A percentile compares a stretch with the other conserved stretches of the same genome.
Conservation (phyloP, 768 basidiomycete species). For the Nidularia sp. region DNA sequence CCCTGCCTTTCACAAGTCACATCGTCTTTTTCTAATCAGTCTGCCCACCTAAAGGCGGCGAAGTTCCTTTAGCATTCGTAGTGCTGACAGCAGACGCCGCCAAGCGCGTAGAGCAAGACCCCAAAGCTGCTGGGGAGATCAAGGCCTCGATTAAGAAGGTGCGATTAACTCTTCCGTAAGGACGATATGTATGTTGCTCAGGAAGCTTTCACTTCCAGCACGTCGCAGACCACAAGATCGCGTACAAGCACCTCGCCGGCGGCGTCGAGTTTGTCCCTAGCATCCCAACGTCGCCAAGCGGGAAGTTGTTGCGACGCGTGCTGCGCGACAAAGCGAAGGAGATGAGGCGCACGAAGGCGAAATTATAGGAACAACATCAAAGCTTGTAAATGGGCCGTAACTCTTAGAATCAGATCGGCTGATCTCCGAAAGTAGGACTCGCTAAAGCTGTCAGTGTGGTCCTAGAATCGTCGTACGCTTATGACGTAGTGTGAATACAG, state of each 20-base stretch:
- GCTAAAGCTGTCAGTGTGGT: no score
- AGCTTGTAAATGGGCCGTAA: no score
- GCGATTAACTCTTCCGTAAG: background rate
- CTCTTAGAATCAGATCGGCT: no score
- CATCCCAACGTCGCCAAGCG: constrained; percentile 1
- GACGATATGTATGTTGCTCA: background rate
- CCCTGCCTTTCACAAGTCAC: background rate
- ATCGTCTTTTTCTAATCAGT: background rate
- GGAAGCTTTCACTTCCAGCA: background rate
- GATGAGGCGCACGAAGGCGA: constrained; percentile 3
- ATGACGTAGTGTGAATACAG: no score
- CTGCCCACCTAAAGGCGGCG: constrained; percentile 39
- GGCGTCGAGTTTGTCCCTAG: background rate
- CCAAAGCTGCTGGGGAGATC: constrained; percentile 24
- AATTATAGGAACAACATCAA: background rate
- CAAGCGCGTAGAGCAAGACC: constrained; percentile 22
- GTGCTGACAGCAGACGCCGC: constrained; percentile 43
- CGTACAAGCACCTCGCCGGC: constrained; percentile 1
- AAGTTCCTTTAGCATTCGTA: constrained; percentile 68
- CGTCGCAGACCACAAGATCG: constrained; percentile 6
- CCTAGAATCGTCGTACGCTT: no score
- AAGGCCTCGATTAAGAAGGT: constrained; percentile 48
- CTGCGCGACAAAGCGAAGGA: constrained; percentile 34
- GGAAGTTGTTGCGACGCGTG: constrained; percentile 5
- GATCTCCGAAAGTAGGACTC: no score